Evolutionary conservation across 2,329 filamentous ascomycete species (phyloP).

Genomic region (Akanthomyces dipterigenus): DNA sequence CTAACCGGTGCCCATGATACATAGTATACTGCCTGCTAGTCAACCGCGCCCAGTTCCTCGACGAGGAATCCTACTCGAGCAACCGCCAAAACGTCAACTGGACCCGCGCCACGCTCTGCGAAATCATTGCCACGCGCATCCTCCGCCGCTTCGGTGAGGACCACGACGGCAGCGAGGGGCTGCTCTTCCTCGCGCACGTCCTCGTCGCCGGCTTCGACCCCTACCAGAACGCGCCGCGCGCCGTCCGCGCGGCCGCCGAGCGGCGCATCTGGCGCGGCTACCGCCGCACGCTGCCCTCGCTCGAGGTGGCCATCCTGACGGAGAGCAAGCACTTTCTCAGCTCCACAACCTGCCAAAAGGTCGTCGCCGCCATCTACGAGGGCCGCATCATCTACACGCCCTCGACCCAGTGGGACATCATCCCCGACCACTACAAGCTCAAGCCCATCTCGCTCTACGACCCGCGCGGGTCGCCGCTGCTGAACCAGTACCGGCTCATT

Average conservation of each 20-base stretch:
- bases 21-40: conserved; percentile 76
- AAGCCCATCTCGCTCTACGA: conserved; percentile 77
- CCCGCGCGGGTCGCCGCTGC: conserved; percentile 63
- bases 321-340: conserved; percentile 74
- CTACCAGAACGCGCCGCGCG: conserved; percentile 71
- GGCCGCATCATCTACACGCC: conserved; percentile 78
- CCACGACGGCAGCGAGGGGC: conserved; percentile 60
- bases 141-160: conserved; percentile 74
- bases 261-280: conserved; percentile 41
- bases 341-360: conserved; percentile 71
- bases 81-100: conserved; percentile 77
- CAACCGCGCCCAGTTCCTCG: conserved; percentile 71
- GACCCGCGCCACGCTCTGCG: conserved; percentile 71
- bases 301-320: conserved; percentile 77
- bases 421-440: conserved; percentile 80
- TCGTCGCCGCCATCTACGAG: conserved; percentile 76
- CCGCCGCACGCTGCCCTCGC: conserved; percentile 60
- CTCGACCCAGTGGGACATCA: conserved; percentile 72
- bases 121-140: conserved; percentile 72
- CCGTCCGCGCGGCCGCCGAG: conserved; percentile 54
- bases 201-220: conserved; percentile 79
- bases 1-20: neutral
- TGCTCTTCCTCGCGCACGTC: conserved; percentile 70
- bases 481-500: conserved; percentile 81
- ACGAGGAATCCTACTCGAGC: conserved; percentile 67